These are phyloP conservation scores for Ligustrum vulgare DNA, from an alignment of 257 asterid genomes.

Conservation along the genomic window DNA sequence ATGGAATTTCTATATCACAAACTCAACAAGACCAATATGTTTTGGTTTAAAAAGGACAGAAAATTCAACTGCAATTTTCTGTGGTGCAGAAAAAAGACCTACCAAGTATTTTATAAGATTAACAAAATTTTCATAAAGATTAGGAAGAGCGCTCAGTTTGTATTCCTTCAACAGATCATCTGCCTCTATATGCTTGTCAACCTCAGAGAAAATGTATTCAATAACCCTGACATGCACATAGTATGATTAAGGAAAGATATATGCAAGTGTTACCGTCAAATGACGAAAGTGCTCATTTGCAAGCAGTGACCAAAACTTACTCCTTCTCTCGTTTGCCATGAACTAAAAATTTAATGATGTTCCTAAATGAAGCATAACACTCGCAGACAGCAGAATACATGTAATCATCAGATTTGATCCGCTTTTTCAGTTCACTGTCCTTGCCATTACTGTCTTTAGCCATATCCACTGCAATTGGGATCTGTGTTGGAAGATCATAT, in stretches of 20 bases:
- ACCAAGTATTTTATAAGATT: conserved; percentile 94
- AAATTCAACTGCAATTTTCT: conserved; percentile 6
- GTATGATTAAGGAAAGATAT: conserved; percentile 19
- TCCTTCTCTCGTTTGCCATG: conserved; percentile 68
- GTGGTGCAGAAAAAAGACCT: conserved; percentile 30
- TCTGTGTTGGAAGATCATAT: conserved; percentile 42
- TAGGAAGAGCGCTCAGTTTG: conserved; percentile 83
- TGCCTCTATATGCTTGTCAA: conserved; percentile 70
- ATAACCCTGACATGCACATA: conserved; percentile 60
- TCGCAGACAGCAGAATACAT: conserved; percentile 96
- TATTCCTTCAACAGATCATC: conserved; percentile 63
- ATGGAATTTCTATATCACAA: conserved; percentile 19
- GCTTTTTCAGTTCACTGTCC: conserved; percentile 83
- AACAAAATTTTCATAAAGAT: conserved; percentile 81
- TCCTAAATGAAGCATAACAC: conserved; percentile 91
- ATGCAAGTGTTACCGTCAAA: background rate
- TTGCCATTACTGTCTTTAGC: conserved; percentile 97
- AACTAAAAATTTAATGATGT: conserved; percentile 70
- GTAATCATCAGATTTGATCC: conserved; percentile 73
- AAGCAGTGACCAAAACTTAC: conserved; percentile 47
- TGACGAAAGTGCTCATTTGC: background rate
- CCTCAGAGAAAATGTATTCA: conserved; percentile 76
- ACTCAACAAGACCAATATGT: conserved; percentile 4
- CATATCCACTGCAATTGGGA: conserved; percentile 98
- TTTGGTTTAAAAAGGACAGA: background rate